Base-by-base conservation (phyloP, 352 stramenopile species). In the Thalassiosira allenii region DNA sequence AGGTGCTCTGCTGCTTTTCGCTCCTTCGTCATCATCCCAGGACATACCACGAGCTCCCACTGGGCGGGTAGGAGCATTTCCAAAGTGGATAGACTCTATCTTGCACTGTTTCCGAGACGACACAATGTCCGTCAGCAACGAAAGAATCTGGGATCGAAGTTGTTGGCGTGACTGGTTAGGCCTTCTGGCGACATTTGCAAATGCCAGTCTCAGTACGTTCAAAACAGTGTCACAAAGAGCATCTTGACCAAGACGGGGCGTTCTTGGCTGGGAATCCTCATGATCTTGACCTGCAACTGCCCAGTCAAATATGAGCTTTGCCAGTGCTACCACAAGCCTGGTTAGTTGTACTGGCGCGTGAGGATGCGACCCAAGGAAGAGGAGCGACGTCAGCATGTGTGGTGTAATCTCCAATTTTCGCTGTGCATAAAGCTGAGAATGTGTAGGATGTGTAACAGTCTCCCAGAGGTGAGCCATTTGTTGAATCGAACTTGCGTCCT, bases 381-480 rank as follows among this genome's bases (percentile, higher is more conserved):
- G 98, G 12, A 99, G 84, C 37, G 95, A 98, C 61, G 98, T 97
- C 4, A 95, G 94, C 95, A 99, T 98, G 5, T 98, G 94, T 27
- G 95, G 92, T 20, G 99, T 92, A 83, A 99, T 98, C 62, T 97
- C 92, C 34, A 87, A 90, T 34, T 96, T 94, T 79, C 98, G 96
- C 17, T 89, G 88, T 73, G 96, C 96, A 78, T 99, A 99, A 29
- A 99, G 74, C 12, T 94, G 86, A 23, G 95, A 94, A 81, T 99
- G n/a, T n/a, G n/a, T n/a, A n/a, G n/a, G 96, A 30, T 94, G 92
- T 53, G 98, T 96, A 71, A 99, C 97, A 30, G 98, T 91, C 53
- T 98, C 97, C 96, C 96, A 99, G 77, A 99, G 97, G 90, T 99
- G 97, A 49, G 98, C 96, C 14, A 99, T 91, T 66, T 99, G 97